These are phyloP conservation scores for Aspergillus conjunctus DNA, from an alignment of 495 filamentous ascomycete species.

Conservation along the genomic window DNA sequence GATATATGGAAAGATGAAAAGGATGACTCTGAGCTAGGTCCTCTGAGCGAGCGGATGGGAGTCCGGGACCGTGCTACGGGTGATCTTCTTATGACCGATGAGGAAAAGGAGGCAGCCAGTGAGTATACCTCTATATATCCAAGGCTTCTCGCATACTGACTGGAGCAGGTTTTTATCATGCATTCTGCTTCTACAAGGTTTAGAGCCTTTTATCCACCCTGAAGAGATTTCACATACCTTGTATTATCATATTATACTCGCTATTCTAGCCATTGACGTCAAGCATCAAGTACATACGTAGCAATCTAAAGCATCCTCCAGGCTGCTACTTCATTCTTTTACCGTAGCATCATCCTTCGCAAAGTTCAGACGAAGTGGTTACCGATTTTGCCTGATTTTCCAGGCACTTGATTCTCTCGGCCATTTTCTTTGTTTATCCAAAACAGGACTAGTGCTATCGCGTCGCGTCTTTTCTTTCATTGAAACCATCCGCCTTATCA, in stretches of 20 bases:
- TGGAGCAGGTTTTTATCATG: conserved; percentile 72
- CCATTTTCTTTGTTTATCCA: conserved; percentile 24
- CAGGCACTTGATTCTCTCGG: conserved; percentile 1
- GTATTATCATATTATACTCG: neutral
- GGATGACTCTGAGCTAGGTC: conserved; percentile 74
- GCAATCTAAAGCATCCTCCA: too few species aligned
- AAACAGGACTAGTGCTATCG: conserved; percentile 39
- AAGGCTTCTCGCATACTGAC: conserved; percentile 14
- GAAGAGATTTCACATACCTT: neutral
- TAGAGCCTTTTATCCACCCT: conserved; percentile 35
- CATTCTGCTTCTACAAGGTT: conserved; percentile 93
- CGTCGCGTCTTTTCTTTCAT: conserved; percentile 32
- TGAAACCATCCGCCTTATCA: conserved; percentile 9
- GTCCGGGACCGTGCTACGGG: conserved; percentile 74
- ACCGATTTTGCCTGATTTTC: neutral
- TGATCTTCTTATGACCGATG: conserved; percentile 65
- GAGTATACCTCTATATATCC: conserved; percentile 27
- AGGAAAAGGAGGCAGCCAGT: conserved; percentile 88
- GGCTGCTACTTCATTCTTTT: too few species aligned
- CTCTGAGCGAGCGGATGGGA: conserved; percentile 90
- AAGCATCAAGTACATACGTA: too few species aligned
- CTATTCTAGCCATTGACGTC: neutral
- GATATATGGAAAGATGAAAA: conserved; percentile 92
- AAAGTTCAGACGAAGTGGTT: neutral
- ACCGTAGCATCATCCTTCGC: neutral